These are phyloP conservation scores for Neolentinus lepideus DNA, from an alignment of 1,284 basidiomycete species.

Conservation along the genomic window DNA sequence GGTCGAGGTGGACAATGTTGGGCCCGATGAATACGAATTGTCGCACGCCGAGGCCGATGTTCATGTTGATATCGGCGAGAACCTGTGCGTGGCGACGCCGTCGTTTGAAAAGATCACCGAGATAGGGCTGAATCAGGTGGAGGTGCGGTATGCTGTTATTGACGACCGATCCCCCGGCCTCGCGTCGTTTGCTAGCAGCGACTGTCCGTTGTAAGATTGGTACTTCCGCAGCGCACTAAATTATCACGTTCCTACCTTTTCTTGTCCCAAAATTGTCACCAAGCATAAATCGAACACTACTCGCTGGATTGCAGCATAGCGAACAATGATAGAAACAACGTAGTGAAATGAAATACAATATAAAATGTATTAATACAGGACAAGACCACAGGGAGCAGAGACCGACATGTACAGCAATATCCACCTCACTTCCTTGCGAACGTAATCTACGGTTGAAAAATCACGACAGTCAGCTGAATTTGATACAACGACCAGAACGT, in stretches of 20 bases:
- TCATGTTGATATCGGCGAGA: not conserved
- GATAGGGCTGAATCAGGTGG: not conserved
- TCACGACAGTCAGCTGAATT: slow-evolving; percentile 2
- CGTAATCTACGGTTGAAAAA: slow-evolving; percentile 35
- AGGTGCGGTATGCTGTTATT: not conserved
- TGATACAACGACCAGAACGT: not conserved
- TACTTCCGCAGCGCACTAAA: no score
- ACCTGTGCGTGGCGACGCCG: not conserved
- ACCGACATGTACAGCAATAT: not conserved
- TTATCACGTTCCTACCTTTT: no score
- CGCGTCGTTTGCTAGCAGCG: not conserved
- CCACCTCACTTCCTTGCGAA: slow-evolving; percentile 47
- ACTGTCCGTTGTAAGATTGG: not conserved
- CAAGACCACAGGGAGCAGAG: not conserved
- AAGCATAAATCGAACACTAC: no score
- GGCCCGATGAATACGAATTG: not conserved
- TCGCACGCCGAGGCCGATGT: not conserved
- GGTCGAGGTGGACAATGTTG: not conserved
- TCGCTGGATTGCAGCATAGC: no score
- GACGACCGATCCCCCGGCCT: not conserved
- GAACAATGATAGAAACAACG: not conserved
- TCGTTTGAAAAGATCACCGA: not conserved
- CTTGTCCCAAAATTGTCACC: no score
- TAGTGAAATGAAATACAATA: not conserved
- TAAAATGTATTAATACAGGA: not conserved